phyloP scores from a whole-genome alignment of 1,284 basidiomycete genomes.

The Pholiota adiposa region DNA sequence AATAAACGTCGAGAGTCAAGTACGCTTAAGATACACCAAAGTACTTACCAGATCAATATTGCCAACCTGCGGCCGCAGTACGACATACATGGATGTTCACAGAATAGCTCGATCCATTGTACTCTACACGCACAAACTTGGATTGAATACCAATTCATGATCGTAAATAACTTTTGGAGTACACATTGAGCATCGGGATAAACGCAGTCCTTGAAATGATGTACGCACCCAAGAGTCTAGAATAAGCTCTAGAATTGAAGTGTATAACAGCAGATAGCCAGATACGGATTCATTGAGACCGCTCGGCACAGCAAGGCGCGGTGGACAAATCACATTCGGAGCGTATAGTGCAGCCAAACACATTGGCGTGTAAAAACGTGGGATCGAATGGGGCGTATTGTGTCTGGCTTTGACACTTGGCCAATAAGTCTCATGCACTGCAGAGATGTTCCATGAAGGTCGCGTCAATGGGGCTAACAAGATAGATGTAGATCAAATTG shows the following conservation, averaged over 20 bases:
- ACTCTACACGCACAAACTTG: background rate
- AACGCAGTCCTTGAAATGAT: background rate
- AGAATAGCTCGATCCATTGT: background rate
- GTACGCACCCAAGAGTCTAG: background rate
- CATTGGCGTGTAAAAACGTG: constrained; percentile 5
- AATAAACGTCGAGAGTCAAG: background rate
- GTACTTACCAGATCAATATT: background rate
- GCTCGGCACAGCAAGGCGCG: constrained; percentile 1
- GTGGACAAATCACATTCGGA: constrained; percentile 3
- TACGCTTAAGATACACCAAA: background rate
- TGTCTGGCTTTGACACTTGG: background rate
- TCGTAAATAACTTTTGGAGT: background rate
- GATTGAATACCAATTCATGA: background rate
- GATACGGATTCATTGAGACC: constrained; percentile 6
- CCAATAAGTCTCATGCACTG: background rate
- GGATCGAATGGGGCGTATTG: constrained; percentile 4
- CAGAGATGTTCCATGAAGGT: background rate
- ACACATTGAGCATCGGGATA: background rate
- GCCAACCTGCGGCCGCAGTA: background rate
- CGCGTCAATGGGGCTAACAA: constrained; percentile 1
- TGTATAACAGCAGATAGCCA: background rate
- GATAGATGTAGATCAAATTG: constrained; percentile 12
- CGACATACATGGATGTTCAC: background rate
- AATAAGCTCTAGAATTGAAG: constrained; percentile 5
- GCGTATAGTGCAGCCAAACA: background rate